A percentile compares a stretch with the other conserved stretches of the same genome.
These are phyloP conservation scores for Blepharisma undulans DNA, from an alignment of 169 alveolate species.

Conservation along the genomic window DNA sequence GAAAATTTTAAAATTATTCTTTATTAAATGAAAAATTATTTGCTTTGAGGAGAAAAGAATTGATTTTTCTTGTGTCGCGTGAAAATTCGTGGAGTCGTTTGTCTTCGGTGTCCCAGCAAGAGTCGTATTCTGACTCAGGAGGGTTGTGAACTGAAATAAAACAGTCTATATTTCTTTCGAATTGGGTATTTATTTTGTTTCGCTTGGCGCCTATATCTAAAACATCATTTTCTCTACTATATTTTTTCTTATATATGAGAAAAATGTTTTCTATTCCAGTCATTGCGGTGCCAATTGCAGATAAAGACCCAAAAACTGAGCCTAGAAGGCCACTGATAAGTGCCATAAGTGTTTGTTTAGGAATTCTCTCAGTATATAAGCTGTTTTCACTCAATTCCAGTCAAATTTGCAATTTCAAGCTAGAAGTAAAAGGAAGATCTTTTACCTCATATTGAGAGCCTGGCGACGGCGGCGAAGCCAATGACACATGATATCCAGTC, in stretches of 20 bases:
- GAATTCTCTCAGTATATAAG: not conserved
- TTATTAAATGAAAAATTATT: not conserved
- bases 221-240: not conserved
- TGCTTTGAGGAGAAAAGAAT: not conserved
- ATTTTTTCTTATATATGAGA: not conserved
- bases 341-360: not conserved
- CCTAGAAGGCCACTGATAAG: constrained; percentile 3
- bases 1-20: no score
- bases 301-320: not conserved
- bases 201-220: not conserved
- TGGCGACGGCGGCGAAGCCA: not conserved
- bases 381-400: not conserved
- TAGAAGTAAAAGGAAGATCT: not conserved
- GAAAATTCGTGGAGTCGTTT: not conserved
- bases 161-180: not conserved
- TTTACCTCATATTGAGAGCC: not conserved
- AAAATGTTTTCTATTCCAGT: not conserved
- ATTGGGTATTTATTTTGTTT: not conserved
- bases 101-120: not conserved
- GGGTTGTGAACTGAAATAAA: not conserved
- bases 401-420: not conserved
- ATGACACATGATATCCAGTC: constrained; percentile 18
- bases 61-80: not conserved
- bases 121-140: not conserved
- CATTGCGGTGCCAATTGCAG: not conserved